Conservation (phyloP, 75 land plant genomes). For the Pinus albicaulis region DNA sequence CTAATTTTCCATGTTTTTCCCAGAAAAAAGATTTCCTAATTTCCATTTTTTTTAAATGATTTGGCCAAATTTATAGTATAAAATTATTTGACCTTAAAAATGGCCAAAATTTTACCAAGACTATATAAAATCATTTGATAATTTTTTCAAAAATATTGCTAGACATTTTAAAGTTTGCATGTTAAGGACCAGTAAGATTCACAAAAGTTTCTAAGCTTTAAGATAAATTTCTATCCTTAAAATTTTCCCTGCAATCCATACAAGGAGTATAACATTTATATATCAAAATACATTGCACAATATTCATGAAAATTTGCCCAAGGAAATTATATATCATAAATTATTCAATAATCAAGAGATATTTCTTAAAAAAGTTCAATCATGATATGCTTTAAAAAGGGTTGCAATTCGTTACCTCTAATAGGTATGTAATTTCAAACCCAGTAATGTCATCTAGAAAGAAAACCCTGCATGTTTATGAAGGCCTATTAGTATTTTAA, state of each 20-base stretch:
- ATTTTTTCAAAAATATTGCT: too few relatives aligned
- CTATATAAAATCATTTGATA: too few relatives aligned
- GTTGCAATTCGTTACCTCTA: constrained; percentile 60
- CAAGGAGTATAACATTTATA: background rate
- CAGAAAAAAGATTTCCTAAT: too few relatives aligned
- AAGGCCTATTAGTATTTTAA: background rate
- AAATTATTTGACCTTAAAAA: too few relatives aligned
- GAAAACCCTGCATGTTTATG: constrained; percentile 68
- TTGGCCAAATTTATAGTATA: too few relatives aligned
- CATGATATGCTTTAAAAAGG: background rate
- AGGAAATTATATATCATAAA: background rate
- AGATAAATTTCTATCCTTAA: too few relatives aligned
- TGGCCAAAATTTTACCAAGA: too few relatives aligned
- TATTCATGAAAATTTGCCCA: background rate
- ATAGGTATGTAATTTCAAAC: constrained; percentile 91
- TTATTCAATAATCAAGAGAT: background rate
- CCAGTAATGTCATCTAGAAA: constrained; percentile 98
- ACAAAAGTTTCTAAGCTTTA: too few relatives aligned
- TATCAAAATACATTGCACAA: background rate
- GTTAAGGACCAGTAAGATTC: too few relatives aligned
- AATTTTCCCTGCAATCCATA: background rate
- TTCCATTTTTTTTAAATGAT: too few relatives aligned
- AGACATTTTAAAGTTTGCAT: too few relatives aligned
- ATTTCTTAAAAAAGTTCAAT: background rate
- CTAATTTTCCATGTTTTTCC: too few relatives aligned